Percentiles rank a stretch among this genome's conserved stretches.
Conservation (phyloP, 768 basidiomycete species). For the Rhizopogon vesiculosus region DNA sequence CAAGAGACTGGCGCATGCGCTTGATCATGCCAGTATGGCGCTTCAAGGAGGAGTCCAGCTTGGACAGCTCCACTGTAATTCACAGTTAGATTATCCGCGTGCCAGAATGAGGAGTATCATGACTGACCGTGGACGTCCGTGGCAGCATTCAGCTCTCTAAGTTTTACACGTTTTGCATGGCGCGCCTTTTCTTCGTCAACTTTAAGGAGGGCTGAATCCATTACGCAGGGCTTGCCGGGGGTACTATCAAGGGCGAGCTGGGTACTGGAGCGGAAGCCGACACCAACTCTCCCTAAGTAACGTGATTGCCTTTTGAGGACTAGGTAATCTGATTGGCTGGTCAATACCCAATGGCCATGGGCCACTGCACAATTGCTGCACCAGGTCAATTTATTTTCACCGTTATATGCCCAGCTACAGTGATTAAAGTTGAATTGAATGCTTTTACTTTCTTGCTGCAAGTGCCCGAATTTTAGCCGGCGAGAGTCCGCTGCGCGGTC, state of each 20-base stretch:
- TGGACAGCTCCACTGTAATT: conserved; percentile 51
- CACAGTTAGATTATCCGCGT: conserved; percentile 5
- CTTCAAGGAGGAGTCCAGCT: conserved; percentile 91
- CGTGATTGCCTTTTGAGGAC: conserved; percentile 1
- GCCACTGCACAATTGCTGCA: too few species aligned
- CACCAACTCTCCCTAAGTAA: neutral
- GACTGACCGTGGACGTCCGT: conserved; percentile 43
- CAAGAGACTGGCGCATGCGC: conserved; percentile 83
- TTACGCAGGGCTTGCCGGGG: neutral
- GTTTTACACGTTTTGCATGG: conserved; percentile 49
- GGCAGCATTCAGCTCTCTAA: conserved; percentile 55
- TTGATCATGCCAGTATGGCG: conserved; percentile 96
- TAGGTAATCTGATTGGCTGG: neutral
- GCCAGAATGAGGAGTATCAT: neutral
- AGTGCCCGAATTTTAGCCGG: too few species aligned
- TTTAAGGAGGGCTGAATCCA: conserved; percentile 29
- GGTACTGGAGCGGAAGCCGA: neutral
- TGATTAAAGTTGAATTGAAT: too few species aligned
- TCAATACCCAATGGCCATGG: too few species aligned
- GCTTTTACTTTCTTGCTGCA: too few species aligned
- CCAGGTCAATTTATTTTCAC: too few species aligned
- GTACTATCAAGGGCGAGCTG: neutral
- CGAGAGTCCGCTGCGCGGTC: too few species aligned
- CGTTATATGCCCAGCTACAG: too few species aligned
- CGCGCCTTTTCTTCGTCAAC: conserved; percentile 49